A percentile compares a stretch with the other conserved stretches of the same genome.
phyloP scores from a whole-genome alignment of 257 asterid species.

The Rhazya stricta region DNA sequence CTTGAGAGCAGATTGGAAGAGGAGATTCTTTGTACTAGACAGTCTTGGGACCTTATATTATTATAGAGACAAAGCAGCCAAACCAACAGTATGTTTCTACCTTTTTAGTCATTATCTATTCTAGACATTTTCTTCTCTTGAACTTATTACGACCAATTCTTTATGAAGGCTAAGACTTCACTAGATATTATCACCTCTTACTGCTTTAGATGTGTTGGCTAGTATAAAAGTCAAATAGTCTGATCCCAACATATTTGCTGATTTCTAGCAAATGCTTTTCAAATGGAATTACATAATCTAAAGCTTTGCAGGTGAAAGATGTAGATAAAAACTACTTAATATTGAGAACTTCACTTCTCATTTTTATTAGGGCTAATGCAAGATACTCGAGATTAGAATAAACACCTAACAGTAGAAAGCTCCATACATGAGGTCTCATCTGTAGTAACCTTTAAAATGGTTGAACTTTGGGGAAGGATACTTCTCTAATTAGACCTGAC shows the following conservation, averaged over 20 bases:
- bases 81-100: conserved; percentile 53
- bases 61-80: conserved; percentile 74
- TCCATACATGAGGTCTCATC: neutral
- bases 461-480: neutral
- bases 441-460: neutral
- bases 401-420: neutral
- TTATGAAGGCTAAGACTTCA: neutral
- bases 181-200: neutral
- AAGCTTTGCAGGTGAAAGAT: neutral
- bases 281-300: neutral
- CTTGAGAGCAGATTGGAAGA: conserved; percentile 96
- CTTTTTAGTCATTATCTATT: conserved; percentile 13
- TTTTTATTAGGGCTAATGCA: neutral
- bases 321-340: neutral
- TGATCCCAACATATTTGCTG: neutral
- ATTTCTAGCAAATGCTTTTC: neutral
- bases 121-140: neutral
- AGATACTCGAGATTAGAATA: neutral
- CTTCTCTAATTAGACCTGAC: neutral
- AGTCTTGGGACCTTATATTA: conserved; percentile 83
- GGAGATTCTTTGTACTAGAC: conserved; percentile 92
- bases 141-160: neutral
- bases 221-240: neutral
- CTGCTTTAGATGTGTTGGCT: neutral
- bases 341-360: too few relatives aligned